phyloP scores from a whole-genome alignment of 1,284 basidiomycete genomes.

The Coniferiporia weirii region DNA sequence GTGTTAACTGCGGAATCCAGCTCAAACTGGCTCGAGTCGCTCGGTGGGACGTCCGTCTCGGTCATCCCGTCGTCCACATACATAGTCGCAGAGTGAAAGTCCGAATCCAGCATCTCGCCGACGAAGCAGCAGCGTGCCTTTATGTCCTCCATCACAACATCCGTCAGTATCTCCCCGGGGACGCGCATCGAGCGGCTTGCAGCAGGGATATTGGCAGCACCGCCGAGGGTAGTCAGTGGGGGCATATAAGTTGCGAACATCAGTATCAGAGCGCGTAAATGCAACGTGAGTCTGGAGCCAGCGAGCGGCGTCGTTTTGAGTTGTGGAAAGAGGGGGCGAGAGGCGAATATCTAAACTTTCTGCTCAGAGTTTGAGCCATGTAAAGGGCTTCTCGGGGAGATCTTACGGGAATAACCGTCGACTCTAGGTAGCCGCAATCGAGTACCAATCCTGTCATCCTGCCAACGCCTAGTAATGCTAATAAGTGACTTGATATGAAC shows the following conservation, averaged over 20 bases:
- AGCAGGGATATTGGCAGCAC: slow-evolving; percentile 55
- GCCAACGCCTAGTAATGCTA: slow-evolving; percentile 81
- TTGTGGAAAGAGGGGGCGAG: slow-evolving; percentile 79
- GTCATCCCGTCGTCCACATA: slow-evolving; percentile 36
- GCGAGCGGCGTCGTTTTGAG: slow-evolving; percentile 81
- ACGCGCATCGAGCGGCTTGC: slow-evolving; percentile 59
- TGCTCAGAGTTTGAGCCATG: slow-evolving; percentile 4
- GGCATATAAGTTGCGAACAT: slow-evolving; percentile 79
- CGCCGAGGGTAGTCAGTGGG: slow-evolving; percentile 64
- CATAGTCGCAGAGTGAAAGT: slow-evolving; percentile 39
- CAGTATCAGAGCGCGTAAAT: slow-evolving; percentile 73
- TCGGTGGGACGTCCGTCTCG: slow-evolving; percentile 51
- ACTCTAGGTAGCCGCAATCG: slow-evolving; percentile 89
- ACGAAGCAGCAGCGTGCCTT: slow-evolving; percentile 82
- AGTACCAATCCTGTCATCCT: slow-evolving; percentile 89
- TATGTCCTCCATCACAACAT: slow-evolving; percentile 74
- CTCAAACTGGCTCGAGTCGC: slow-evolving; percentile 40
- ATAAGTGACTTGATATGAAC: slow-evolving; percentile 83
- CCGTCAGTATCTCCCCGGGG: slow-evolving; percentile 70
- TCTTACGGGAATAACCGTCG: slow-evolving; percentile 79
- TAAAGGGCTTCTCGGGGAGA: background rate
- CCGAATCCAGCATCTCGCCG: slow-evolving; percentile 45
- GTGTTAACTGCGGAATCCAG: slow-evolving; percentile 29
- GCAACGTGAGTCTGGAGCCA: slow-evolving; percentile 66
- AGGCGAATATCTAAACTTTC: slow-evolving; percentile 70